Base-by-base conservation (phyloP, 1,284 basidiomycete species). In the Cryptococcus amylolentus region DNA sequence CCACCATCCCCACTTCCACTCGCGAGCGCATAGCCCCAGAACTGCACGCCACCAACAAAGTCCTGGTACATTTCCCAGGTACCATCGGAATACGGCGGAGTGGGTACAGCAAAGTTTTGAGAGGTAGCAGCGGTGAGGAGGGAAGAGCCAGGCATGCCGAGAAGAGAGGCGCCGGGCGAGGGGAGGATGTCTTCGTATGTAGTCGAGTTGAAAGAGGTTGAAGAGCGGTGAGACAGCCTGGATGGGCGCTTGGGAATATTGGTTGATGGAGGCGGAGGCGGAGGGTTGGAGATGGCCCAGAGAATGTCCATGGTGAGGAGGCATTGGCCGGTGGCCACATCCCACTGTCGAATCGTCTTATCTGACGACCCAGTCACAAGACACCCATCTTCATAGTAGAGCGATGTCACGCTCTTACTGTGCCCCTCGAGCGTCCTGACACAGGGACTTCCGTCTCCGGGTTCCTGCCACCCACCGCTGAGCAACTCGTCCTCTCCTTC, bases 221-320 rank as follows among this genome's bases (percentile, higher is more conserved):
- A 71, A n/a, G 73, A 69, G 27, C 72, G 72, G 56, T 78, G 71
- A 43, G 49, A 55, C 20, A 67, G 64, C 55, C 58, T 55, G 16
- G 67, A 72, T 46, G 64, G 59, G 43, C 56, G 64, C 51, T 60
- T 52, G 53, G 60, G 55, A 40, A 62, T 47, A 28, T 54, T 81
- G 63, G 63, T 59, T 80, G 77, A 57, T 80, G 71, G 54, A 75
- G 61, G 83, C 66, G 81, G 57, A 14, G 61, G 73, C 9, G 87
- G 83, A 2, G 92, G 87, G 78, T 98, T 95, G 16, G 91, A 91
- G 66, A 98, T 97, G 3, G 95, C 95, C 96, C 96, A 99, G 18
- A 99, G 84, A 60, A 99, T 96, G 78, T 99, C 96, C 96, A 99
- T 99, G 12, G 95, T 96, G 80, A 97, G 87, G 50, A 98, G 88